A percentile compares a stretch with the other conserved stretches of the same genome.
Evolutionary conservation across 805 yeast genomes (phyloP).

Genomic region (Starmerella potacharoeniae): DNA sequence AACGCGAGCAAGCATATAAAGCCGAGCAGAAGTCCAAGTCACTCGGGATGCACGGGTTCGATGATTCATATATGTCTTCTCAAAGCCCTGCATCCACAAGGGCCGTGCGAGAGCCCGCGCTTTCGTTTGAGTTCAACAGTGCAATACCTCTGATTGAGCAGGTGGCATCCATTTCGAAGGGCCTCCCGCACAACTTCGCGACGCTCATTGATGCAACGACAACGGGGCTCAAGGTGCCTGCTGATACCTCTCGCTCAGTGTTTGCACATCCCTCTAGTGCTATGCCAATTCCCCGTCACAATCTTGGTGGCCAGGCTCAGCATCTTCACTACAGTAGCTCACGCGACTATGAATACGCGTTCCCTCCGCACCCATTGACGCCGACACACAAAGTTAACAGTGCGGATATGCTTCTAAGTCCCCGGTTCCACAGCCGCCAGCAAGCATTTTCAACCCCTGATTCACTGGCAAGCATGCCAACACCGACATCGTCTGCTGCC

Average conservation of each 20-base stretch:
- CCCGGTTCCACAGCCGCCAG: not conserved
- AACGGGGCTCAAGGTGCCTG: not conserved
- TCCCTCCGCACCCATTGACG: not conserved
- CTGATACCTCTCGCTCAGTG: not conserved
- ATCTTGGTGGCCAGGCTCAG: not conserved
- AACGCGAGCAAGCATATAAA: slow-evolving; percentile 6
- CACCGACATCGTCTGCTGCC: not conserved
- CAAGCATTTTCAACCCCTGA: not conserved
- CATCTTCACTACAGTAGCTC: not conserved
- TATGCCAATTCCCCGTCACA: not conserved
- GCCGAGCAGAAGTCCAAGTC: slow-evolving; percentile 8
- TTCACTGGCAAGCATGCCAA: not conserved
- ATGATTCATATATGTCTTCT: not conserved
- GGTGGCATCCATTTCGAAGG: slow-evolving; percentile 11
- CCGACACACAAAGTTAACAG: not conserved
- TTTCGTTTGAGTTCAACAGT: slow-evolving; percentile 54
- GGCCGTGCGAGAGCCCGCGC: slow-evolving; percentile 64
- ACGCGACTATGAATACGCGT: not conserved
- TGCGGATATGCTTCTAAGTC: not conserved
- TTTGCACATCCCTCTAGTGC: not conserved
- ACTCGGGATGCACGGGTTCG: not conserved
- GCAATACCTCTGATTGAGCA: slow-evolving; percentile 29
- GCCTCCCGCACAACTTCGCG: not conserved
- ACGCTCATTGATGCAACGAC: not conserved
- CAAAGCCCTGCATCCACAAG: slow-evolving; percentile 42